These are phyloP conservation scores for Pezicula radicicola DNA, from an alignment of 2,329 filamentous ascomycete species.

Conservation along the genomic window DNA sequence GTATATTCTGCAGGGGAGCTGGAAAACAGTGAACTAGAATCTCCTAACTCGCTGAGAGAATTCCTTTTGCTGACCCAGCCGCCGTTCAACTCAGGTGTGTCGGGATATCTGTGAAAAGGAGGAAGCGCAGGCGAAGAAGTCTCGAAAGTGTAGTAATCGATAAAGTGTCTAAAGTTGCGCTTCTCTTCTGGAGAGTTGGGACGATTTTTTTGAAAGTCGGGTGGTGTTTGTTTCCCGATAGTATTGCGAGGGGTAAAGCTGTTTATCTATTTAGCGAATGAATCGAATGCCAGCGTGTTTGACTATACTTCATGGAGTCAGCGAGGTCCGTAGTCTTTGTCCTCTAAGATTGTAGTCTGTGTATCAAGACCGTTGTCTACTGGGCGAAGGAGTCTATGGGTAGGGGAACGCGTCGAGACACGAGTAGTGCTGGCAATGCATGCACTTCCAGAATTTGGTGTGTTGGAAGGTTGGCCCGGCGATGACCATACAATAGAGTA, in stretches of 20 bases:
- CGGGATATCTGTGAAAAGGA: not conserved
- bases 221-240: constrained; percentile 11
- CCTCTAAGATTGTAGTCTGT: not conserved
- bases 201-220: constrained; percentile 7
- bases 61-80: constrained; percentile 7
- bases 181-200: constrained; percentile 8
- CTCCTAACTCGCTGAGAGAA: constrained; percentile 24
- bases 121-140: constrained; percentile 5
- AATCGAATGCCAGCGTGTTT: not conserved
- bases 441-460: not conserved
- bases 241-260: constrained; percentile 19
- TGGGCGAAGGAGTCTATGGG: not conserved
- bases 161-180: not conserved
- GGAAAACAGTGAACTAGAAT: constrained; percentile 28
- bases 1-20: not conserved
- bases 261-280: constrained; percentile 8
- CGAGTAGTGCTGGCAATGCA: not conserved
- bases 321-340: not conserved
- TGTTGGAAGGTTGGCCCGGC: not conserved
- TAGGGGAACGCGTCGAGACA: not conserved
- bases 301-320: not conserved
- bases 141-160: not conserved
- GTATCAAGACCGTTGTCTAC: not conserved
- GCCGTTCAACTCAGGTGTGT: constrained; percentile 4
- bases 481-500: too few species aligned